A percentile compares a stretch with the other conserved stretches of the same genome.
Conservation (phyloP, 2,329 filamentous ascomycete species). For the Aspergillus arachidicola region DNA sequence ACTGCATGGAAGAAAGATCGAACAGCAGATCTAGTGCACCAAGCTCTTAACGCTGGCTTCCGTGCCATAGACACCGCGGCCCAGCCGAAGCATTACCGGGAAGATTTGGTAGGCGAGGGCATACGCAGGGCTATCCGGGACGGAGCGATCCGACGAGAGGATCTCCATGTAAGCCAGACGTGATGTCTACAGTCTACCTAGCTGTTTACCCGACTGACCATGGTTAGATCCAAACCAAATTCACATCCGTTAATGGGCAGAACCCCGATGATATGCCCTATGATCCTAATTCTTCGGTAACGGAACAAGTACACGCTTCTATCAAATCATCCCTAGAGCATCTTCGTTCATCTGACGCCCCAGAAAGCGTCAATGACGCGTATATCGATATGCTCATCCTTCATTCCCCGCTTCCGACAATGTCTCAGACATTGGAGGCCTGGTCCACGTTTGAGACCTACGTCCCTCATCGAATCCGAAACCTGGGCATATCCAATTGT, state of each 20-base stretch:
- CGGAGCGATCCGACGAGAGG: conserved; percentile 59
- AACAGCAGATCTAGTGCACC: conserved; percentile 68
- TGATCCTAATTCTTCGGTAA: conserved; percentile 58
- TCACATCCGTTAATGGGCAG: conserved; percentile 67
- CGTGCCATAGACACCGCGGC: conserved; percentile 75
- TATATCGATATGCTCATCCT: conserved; percentile 64
- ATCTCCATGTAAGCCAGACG: conserved; percentile 62
- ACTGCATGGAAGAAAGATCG: conserved; percentile 82
- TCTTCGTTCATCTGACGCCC: conserved; percentile 46
- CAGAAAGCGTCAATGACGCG: conserved; percentile 39
- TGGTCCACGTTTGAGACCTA: conserved; percentile 69
- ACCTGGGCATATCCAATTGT: conserved; percentile 77
- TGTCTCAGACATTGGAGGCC: conserved; percentile 60
- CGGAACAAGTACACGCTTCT: conserved; percentile 67
- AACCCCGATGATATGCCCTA: conserved; percentile 65
- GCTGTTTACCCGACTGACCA: background rate
- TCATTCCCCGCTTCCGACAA: conserved; percentile 57
- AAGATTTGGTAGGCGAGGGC: conserved; percentile 69
- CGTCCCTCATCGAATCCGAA: conserved; percentile 65
- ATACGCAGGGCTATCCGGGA: conserved; percentile 63
- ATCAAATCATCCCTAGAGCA: conserved; percentile 68
- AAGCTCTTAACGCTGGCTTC: conserved; percentile 70
- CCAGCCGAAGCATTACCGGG: conserved; percentile 77
- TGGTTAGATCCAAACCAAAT: conserved; percentile 77
- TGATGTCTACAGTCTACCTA: background rate